Conservation (phyloP, 2,329 filamentous ascomycete genomes). For the Thermothelomyces thermophilus region DNA sequence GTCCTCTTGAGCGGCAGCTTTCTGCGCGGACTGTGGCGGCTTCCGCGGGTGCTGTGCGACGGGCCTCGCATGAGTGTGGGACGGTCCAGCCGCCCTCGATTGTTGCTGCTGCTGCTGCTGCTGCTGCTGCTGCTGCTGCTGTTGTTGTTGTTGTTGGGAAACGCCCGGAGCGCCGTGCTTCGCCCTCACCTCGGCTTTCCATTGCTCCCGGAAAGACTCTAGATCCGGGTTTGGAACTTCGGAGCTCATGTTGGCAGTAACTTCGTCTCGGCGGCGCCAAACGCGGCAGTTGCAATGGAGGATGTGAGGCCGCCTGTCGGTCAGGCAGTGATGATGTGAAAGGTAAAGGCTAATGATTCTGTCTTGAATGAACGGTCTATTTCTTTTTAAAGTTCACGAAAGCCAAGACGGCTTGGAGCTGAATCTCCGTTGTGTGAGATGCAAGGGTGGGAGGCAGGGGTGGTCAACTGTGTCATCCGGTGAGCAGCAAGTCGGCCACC, state of each 20-base stretch:
- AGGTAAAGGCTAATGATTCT: too few species aligned
- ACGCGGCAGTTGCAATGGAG: not conserved
- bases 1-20: slow-evolving; percentile 22
- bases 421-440: not conserved
- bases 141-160: slow-evolving; percentile 7
- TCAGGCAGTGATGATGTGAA: too few species aligned
- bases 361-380: too few species aligned
- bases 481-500: slow-evolving; percentile 6
- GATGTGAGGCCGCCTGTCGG: not conserved
- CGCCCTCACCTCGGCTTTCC: slow-evolving; percentile 69
- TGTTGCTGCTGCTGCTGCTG: slow-evolving; percentile 12
- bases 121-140: not conserved
- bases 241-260: slow-evolving; percentile 21
- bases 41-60: slow-evolving; percentile 8
- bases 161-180: slow-evolving; percentile 24
- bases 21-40: slow-evolving; percentile 21
- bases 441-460: not conserved
- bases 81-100: slow-evolving; percentile 6
- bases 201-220: slow-evolving; percentile 78
- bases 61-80: slow-evolving; percentile 2
- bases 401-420: too few species aligned
- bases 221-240: slow-evolving; percentile 60
- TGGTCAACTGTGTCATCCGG: slow-evolving; percentile 10
- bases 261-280: not conserved
- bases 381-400: too few species aligned